These are phyloP conservation scores for Fusarium zealandicum DNA, from an alignment of 2,329 filamentous ascomycete species.

Conservation along the genomic window DNA sequence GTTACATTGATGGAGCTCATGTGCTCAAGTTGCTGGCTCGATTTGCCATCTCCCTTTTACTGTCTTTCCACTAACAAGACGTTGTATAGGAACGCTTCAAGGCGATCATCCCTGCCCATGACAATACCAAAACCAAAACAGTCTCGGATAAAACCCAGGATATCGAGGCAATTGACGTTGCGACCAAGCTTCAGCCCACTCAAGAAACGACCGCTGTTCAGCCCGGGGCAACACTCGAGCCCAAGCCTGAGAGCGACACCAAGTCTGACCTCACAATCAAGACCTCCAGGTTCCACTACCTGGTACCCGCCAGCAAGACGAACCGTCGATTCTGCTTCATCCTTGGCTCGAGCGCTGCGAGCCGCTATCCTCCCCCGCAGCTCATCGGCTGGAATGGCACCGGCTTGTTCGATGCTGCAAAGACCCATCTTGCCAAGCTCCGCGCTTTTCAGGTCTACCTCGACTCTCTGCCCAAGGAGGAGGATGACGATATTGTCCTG, in stretches of 20 bases:
- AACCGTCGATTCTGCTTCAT: conserved; percentile 50
- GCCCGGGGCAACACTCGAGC: no score
- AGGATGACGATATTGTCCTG: conserved; percentile 66
- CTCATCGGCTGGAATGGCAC: conserved; percentile 50
- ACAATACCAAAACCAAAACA: no score
- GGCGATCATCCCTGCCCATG: not conserved
- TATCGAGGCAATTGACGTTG: no score
- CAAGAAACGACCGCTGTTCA: no score
- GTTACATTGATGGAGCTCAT: no score
- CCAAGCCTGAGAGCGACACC: no score
- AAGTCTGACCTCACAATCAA: conserved; percentile 1
- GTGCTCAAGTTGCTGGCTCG: no score
- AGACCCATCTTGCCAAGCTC: conserved; percentile 51
- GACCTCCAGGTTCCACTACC: conserved; percentile 48
- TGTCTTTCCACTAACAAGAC: not conserved
- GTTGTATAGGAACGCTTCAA: conserved; percentile 10
- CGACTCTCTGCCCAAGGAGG: conserved; percentile 8
- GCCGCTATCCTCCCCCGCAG: conserved; percentile 48
- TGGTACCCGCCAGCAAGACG: conserved; percentile 48
- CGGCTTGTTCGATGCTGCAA: conserved; percentile 46
- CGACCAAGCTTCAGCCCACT: no score
- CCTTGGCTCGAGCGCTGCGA: conserved; percentile 48
- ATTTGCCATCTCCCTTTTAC: no score
- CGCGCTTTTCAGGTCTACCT: conserved; percentile 48
- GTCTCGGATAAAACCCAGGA: no score